These are phyloP conservation scores for Inga leiocalycina DNA, from an alignment of 306 rosid genomes.

Conservation along the genomic window DNA sequence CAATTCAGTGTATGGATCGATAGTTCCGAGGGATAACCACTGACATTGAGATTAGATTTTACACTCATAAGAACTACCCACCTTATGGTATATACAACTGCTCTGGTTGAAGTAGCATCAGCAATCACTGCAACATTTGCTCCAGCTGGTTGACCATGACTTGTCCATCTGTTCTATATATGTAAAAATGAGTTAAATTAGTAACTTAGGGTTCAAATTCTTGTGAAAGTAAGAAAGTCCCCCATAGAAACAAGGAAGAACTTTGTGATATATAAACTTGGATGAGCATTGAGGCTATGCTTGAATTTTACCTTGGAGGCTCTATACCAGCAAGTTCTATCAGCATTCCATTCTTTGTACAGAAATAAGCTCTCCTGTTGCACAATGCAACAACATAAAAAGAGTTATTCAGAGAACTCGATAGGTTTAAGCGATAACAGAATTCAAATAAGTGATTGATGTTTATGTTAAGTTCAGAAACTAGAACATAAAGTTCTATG, in stretches of 20 bases:
- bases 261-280: background rate
- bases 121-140: conserved; percentile 92
- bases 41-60: background rate
- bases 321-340: conserved; percentile 65
- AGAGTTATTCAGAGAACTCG: conserved; percentile 21
- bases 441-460: conserved; percentile 25
- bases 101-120: conserved; percentile 64
- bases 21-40: background rate
- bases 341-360: conserved; percentile 66
- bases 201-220: conserved; percentile 34
- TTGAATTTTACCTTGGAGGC: conserved; percentile 74
- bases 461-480: conserved; percentile 26
- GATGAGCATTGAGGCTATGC: conserved; percentile 21
- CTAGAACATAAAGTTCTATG: background rate
- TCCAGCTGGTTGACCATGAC: conserved; percentile 86
- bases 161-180: conserved; percentile 86
- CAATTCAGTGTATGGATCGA: background rate
- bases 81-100: conserved; percentile 91
- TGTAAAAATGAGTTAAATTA: conserved; percentile 45
- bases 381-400: conserved; percentile 36
- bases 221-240: no score
- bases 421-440: conserved; percentile 12
- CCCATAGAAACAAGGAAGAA: background rate
- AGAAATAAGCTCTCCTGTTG: conserved; percentile 77
- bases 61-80: conserved; percentile 37